Evolutionary conservation across 495 filamentous ascomycete genomes (phyloP).

Genomic region (Aspergillus avenaceus): DNA sequence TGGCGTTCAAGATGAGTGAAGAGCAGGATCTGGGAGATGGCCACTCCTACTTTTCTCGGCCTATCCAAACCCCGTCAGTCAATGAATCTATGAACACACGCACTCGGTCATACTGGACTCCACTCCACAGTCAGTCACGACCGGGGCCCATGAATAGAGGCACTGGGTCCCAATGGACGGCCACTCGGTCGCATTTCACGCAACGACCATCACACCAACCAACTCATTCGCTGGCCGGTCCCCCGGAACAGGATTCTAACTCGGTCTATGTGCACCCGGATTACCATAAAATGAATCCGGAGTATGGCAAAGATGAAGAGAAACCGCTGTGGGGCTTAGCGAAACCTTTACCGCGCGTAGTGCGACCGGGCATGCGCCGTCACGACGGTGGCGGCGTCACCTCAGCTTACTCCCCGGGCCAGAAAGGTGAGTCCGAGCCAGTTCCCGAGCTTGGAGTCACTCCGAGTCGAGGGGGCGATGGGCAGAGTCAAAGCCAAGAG

Average conservation of each 20-base stretch:
- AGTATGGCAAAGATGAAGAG: conserved; percentile 1
- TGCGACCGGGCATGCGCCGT: conserved; percentile 23
- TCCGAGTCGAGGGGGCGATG: neutral
- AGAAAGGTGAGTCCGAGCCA: conserved; percentile 3
- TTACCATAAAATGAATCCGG: conserved; percentile 13
- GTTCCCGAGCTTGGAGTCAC: neutral
- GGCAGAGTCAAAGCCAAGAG: neutral
- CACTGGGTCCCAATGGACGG: no score
- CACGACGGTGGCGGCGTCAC: conserved; percentile 3
- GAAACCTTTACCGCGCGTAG: conserved; percentile 26
- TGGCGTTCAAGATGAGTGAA: no score
- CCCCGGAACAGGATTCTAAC: neutral
- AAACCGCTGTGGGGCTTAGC: conserved; percentile 27
- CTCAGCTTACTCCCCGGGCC: neutral
- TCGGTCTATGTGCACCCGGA: conserved; percentile 17
- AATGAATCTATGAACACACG: neutral
- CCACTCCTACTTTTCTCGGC: no score
- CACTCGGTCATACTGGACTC: neutral
- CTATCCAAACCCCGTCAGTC: no score
- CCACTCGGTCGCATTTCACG: neutral
- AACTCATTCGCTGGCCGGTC: neutral
- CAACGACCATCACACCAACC: neutral
- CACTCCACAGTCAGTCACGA: neutral
- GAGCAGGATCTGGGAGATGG: neutral
- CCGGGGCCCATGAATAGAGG: no score